Evolutionary conservation across 768 basidiomycete genomes (phyloP).

Genomic region (Trichaptum fuscoviolaceum): DNA sequence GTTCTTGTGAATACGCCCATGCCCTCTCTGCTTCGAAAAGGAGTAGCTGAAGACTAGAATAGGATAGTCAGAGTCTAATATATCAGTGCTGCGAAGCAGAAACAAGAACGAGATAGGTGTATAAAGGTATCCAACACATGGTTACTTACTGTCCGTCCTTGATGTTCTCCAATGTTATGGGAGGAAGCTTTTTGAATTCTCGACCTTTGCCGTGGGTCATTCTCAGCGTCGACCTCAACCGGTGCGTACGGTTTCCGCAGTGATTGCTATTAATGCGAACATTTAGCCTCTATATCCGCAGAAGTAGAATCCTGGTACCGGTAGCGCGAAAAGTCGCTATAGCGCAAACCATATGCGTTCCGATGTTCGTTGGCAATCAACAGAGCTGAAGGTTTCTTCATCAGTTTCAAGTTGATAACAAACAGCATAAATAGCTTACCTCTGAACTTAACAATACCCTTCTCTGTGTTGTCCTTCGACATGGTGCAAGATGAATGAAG

Average conservation of each 20-base stretch:
- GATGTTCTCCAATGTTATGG: conserved; percentile 59
- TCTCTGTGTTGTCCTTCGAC: conserved; percentile 8
- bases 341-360: conserved; percentile 84
- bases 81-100: too few relatives aligned
- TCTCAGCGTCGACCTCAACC: conserved; percentile 77
- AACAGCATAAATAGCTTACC: background rate
- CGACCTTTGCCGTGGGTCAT: conserved; percentile 85
- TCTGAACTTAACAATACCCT: conserved; percentile 6
- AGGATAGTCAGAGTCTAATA: conserved; percentile 3
- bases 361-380: conserved; percentile 85
- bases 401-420: background rate
- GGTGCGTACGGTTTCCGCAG: conserved; percentile 86
- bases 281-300: background rate
- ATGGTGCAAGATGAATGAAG: conserved; percentile 1
- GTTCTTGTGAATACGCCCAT: conserved; percentile 85
- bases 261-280: conserved; percentile 62
- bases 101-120: too few relatives aligned
- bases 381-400: conserved; percentile 48
- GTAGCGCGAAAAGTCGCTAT: conserved; percentile 84
- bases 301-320: conserved; percentile 39
- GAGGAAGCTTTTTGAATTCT: conserved; percentile 81
- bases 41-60: conserved; percentile 66
- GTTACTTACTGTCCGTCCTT: conserved; percentile 79
- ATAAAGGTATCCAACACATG: background rate
- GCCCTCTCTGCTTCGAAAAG: conserved; percentile 90